Evolutionary conservation across 768 basidiomycete species (phyloP), one percentile per base, ranked within the genome.

Genomic region (Polyporus arcularius): DNA sequence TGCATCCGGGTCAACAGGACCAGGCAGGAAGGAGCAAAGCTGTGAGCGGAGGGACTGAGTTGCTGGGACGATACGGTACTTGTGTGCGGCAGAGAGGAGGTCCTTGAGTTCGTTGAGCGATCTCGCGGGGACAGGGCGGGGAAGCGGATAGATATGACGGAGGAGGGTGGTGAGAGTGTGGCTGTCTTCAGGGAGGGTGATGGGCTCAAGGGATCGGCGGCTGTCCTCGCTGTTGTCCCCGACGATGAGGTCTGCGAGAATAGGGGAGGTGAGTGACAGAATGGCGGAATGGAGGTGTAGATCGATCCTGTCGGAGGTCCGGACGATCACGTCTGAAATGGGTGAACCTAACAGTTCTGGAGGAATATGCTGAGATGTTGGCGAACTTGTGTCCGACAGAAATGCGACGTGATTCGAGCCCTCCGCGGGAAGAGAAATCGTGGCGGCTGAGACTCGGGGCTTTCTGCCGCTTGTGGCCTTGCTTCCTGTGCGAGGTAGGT

Each of bases 171-270:
- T 65, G 11, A 72, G 49, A 16, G 61, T 66, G 5, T 41, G 18
- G 46, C 65, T 63, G 47, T 66, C 55, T 52, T 71, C 70, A 14
- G 57, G 28, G 18, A 69, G 30, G 40, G 45, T 53, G 31, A 57
- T 31, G 39, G 52, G 14, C 8, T 56, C 61, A 6, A 14, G 9
- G 14, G 12, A 26, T 11, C 21, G 3, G n/a, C 28, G 6, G 18
- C 3, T 26, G 8, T 48, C 10, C 46, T 48, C 15, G 7, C 70
- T 48, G 31, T 48, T 14, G 7, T 70, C 48, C 30, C 71, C 55
- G 15, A 39, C 50, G 14, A 75, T 57, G 68, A 75, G 69, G 38
- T 68, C 67, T 16, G 47, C 51, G 55, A 75, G 74, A 10, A 76
- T 54, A 4, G 68, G 66, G 0, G 74, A 75, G 0, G 74, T 71